Percentiles rank a stretch among this genome's conserved stretches.
Conservation (phyloP, 2,329 filamentous ascomycete species). For the Fragosphaeria purpurea region DNA sequence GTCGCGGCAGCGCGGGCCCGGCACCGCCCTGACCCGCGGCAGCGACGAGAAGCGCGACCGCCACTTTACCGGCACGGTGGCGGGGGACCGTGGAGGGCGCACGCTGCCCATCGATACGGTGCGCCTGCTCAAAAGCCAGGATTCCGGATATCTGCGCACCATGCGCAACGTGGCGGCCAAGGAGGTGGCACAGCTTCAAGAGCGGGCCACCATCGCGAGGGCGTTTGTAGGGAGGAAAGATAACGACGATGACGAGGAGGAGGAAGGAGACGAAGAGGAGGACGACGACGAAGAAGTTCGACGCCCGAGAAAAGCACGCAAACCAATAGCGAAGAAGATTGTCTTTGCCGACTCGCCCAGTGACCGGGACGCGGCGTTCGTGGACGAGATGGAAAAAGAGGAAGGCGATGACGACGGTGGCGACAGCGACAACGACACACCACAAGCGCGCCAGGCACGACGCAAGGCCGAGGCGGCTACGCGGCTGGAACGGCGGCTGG, state of each 20-base stretch:
- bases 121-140: slow-evolving; percentile 58
- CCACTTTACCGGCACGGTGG: slow-evolving; percentile 44
- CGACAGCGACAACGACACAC: slow-evolving; percentile 21
- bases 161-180: slow-evolving; percentile 50
- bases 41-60: slow-evolving; percentile 28
- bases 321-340: slow-evolving; percentile 32
- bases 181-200: slow-evolving; percentile 45
- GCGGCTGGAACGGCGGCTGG: slow-evolving; percentile 39
- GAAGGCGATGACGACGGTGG: slow-evolving; percentile 22
- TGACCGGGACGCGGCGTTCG: slow-evolving; percentile 26
- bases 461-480: slow-evolving; percentile 30
- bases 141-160: slow-evolving; percentile 54
- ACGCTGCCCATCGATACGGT: slow-evolving; percentile 47
- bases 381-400: slow-evolving; percentile 19
- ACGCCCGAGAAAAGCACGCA: slow-evolving; percentile 5
- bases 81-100: slow-evolving; percentile 48
- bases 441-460: slow-evolving; percentile 16
- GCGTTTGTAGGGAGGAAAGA: slow-evolving; percentile 20
- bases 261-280: slow-evolving; percentile 14
- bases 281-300: slow-evolving; percentile 1
- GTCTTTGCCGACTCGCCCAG: slow-evolving; percentile 36
- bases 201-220: slow-evolving; percentile 39
- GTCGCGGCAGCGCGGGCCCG: slow-evolving; percentile 43
- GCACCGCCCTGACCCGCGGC: slow-evolving; percentile 31
- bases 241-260: slow-evolving; percentile 20